Conservation (phyloP, 495 filamentous ascomycete species). For the Penicillium tannophilum region DNA sequence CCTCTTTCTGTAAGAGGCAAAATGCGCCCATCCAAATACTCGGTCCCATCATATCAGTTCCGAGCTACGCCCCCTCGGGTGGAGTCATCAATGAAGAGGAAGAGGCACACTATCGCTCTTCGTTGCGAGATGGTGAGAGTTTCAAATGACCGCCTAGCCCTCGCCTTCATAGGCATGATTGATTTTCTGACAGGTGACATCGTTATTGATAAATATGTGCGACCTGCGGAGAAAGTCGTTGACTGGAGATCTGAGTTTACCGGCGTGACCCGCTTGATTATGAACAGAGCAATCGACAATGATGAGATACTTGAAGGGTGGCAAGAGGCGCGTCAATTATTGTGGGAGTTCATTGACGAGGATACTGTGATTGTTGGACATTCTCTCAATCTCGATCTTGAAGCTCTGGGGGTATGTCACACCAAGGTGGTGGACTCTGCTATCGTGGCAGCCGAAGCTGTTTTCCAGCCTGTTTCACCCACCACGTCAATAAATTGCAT, state of each 20-base stretch:
- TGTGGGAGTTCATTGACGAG: constrained; percentile 40
- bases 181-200: constrained; percentile 44
- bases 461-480: constrained; percentile 1
- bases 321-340: constrained; percentile 34
- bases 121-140: constrained; percentile 34
- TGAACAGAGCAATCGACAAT: constrained; percentile 20
- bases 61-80: not conserved
- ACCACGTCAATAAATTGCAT: constrained; percentile 4
- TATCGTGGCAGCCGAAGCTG: constrained; percentile 22
- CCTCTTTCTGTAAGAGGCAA: not conserved
- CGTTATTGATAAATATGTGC: constrained; percentile 39
- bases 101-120: constrained; percentile 20
- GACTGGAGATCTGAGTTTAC: constrained; percentile 40
- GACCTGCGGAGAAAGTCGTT: constrained; percentile 28
- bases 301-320: constrained; percentile 38
- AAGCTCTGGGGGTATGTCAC: constrained; percentile 43
- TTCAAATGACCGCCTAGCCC: constrained; percentile 6
- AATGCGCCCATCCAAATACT: not conserved
- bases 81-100: not conserved
- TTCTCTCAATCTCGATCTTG: constrained; percentile 41
- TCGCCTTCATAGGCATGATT: constrained; percentile 31
- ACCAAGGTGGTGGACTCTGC: constrained; percentile 39
- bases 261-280: constrained; percentile 30
- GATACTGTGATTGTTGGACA: constrained; percentile 47
- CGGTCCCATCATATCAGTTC: not conserved